phyloP scores from a whole-genome alignment of 2,329 filamentous ascomycete genomes.

The Hymenoscyphus fraxineus region DNA sequence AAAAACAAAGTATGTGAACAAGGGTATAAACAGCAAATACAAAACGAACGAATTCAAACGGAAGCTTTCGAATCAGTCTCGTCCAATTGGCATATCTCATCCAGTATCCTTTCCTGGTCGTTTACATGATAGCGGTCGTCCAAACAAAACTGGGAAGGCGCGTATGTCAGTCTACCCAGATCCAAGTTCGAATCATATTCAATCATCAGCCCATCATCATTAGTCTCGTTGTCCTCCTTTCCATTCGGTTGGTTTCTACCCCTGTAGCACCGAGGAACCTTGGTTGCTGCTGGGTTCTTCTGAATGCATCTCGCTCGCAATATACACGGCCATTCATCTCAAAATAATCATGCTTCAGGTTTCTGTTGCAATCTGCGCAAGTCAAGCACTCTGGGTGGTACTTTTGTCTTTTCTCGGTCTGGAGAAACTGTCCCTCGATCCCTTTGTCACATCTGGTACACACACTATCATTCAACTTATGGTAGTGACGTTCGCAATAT shows the following conservation, averaged over 20 bases:
- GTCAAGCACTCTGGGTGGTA: slow-evolving; percentile 86
- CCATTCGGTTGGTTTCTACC: slow-evolving; percentile 36
- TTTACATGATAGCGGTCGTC: background rate
- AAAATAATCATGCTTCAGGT: slow-evolving; percentile 82
- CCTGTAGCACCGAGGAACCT: slow-evolving; percentile 22
- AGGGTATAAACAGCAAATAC: slow-evolving; percentile 2
- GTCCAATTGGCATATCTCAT: background rate
- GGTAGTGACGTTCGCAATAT: slow-evolving; percentile 90
- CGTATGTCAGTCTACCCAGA: background rate
- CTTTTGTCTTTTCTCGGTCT: slow-evolving; percentile 73
- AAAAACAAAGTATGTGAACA: background rate
- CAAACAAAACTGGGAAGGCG: background rate
- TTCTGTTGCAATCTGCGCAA: slow-evolving; percentile 71
- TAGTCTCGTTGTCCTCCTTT: slow-evolving; percentile 46
- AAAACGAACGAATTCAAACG: background rate
- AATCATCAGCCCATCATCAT: slow-evolving; percentile 43
- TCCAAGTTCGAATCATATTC: background rate
- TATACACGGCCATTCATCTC: slow-evolving; percentile 77
- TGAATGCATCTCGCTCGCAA: slow-evolving; percentile 78
- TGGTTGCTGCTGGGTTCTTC: slow-evolving; percentile 30
- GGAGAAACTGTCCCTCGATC: slow-evolving; percentile 91
- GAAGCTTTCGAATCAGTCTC: background rate
- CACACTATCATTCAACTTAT: slow-evolving; percentile 82
- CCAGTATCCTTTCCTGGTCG: background rate
- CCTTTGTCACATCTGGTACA: slow-evolving; percentile 76